These are phyloP conservation scores for Gnaphalium uliginosum DNA, from an alignment of 129 eudicot species.

Conservation along the genomic window DNA sequence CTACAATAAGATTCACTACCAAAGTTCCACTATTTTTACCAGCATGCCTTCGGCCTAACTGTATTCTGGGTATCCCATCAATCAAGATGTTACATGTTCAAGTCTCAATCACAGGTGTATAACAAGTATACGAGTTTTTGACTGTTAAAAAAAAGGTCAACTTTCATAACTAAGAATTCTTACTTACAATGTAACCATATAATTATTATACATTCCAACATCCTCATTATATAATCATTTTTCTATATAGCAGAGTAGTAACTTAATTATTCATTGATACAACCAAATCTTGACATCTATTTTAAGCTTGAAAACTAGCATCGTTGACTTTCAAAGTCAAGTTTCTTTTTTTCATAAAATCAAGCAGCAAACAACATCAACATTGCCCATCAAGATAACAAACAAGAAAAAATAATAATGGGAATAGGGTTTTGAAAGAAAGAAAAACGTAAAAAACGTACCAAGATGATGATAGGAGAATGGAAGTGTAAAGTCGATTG, in stretches of 20 bases:
- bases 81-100: no score
- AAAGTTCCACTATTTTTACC: slow-evolving; percentile 11
- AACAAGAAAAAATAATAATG: background rate
- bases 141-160: background rate
- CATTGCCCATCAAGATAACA: slow-evolving; percentile 7
- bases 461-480: slow-evolving; percentile 3
- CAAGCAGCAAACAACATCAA: slow-evolving; percentile 5
- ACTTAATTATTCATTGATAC: background rate
- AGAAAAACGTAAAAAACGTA: background rate
- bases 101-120: background rate
- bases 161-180: background rate
- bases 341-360: background rate
- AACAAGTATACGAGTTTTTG: background rate
- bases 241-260: background rate
- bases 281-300: background rate
- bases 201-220: background rate
- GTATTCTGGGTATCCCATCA: no score
- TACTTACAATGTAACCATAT: background rate
- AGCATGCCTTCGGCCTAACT: no score
- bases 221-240: background rate
- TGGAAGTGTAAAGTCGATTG: slow-evolving; percentile 23
- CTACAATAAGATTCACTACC: background rate
- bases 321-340: slow-evolving; percentile 24
- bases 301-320: slow-evolving; percentile 15
- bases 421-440: background rate